Conservation (phyloP, 805 yeast species). For the Candida taoyuanica region DNA sequence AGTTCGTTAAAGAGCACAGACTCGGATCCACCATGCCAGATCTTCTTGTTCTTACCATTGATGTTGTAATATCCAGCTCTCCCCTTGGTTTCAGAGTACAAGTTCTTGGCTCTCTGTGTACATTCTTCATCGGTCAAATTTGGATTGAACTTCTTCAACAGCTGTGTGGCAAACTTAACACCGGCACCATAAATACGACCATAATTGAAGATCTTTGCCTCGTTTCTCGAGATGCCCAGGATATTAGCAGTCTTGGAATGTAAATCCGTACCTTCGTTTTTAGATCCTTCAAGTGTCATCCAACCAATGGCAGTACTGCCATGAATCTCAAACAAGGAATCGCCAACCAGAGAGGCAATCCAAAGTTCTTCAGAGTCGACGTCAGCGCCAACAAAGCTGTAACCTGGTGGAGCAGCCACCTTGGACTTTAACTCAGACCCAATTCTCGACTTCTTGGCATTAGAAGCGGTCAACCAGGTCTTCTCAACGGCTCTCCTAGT, state of each 20-base stretch:
- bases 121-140: slow-evolving; percentile 64
- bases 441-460: slow-evolving; percentile 77
- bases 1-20: slow-evolving; percentile 85
- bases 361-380: slow-evolving; percentile 97
- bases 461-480: slow-evolving; percentile 97
- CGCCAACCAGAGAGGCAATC: slow-evolving; percentile 96
- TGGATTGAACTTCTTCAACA: slow-evolving; percentile 81
- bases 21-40: slow-evolving; percentile 90
- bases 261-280: slow-evolving; percentile 85
- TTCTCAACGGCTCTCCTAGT: slow-evolving; percentile 96
- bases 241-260: slow-evolving; percentile 93
- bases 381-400: slow-evolving; percentile 94
- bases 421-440: slow-evolving; percentile 93
- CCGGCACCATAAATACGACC: slow-evolving; percentile 99
- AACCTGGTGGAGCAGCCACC: slow-evolving; percentile 83
- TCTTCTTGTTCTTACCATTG: slow-evolving; percentile 27
- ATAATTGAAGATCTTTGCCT: slow-evolving; percentile 93
- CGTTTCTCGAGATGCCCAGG: slow-evolving; percentile 81
- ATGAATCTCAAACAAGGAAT: slow-evolving; percentile 80
- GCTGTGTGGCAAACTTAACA: slow-evolving; percentile 77
- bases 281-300: slow-evolving; percentile 98
- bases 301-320: slow-evolving; percentile 98
- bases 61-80: slow-evolving; percentile 30
- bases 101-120: slow-evolving; percentile 49
- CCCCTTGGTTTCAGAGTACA: slow-evolving; percentile 87